These are phyloP conservation scores for Fusarium sp. DNA, from an alignment of 2,329 filamentous ascomycete genomes.

Conservation along the genomic window DNA sequence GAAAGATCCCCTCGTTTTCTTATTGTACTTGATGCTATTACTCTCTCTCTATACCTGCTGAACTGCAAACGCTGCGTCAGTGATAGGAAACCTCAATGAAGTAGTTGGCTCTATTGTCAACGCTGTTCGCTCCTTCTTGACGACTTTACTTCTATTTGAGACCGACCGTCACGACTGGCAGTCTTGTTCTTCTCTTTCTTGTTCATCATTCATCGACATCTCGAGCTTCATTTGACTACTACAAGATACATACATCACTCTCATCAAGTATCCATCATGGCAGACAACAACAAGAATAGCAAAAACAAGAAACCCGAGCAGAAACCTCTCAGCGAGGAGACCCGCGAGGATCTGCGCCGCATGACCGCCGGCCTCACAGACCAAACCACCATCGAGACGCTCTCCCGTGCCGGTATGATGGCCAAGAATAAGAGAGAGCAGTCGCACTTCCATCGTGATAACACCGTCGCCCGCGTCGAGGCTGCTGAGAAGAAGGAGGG, in stretches of 20 bases:
- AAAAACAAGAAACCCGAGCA: neutral
- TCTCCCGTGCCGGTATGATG: slow-evolving; percentile 22
- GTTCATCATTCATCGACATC: neutral
- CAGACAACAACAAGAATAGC: neutral
- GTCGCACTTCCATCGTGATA: neutral
- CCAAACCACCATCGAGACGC: slow-evolving; percentile 36
- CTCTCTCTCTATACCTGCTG: neutral
- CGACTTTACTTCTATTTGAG: neutral
- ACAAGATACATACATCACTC: neutral
- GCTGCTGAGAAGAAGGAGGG: neutral
- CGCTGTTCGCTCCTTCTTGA: slow-evolving; percentile 2
- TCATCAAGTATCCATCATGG: neutral
- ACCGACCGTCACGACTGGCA: neutral
- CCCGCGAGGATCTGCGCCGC: slow-evolving; percentile 22
- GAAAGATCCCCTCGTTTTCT: neutral
- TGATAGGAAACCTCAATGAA: neutral
- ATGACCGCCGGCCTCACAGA: slow-evolving; percentile 38
- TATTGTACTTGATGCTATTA: neutral
- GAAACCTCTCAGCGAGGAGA: slow-evolving; percentile 8
- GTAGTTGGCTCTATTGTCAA: slow-evolving; percentile 1
- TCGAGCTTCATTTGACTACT: neutral
- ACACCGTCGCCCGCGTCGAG: neutral
- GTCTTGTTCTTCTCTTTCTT: neutral
- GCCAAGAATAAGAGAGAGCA: slow-evolving; percentile 31
- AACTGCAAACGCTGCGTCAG: neutral